Percentiles rank a stretch among this genome's conserved stretches.
phyloP scores from a whole-genome alignment of 768 basidiomycete species.

The Hortiboletus campestris region DNA sequence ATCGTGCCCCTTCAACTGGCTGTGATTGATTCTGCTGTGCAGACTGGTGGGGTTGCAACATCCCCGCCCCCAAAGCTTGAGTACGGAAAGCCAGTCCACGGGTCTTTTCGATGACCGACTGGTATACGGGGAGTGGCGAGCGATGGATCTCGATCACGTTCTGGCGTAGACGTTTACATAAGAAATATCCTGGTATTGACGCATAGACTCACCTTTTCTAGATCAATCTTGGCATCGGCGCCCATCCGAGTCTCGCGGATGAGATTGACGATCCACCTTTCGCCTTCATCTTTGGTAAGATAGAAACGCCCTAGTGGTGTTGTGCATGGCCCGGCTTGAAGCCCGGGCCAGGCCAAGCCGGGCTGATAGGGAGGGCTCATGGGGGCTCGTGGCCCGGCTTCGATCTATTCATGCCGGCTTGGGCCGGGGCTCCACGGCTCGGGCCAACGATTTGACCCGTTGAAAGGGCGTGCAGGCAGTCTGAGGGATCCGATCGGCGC shows the following conservation, averaged over 20 bases:
- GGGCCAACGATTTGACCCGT: too few species aligned
- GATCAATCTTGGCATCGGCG: conserved; percentile 95
- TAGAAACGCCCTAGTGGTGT: too few species aligned
- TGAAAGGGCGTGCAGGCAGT: too few species aligned
- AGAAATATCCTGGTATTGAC: not conserved
- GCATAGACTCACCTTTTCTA: conserved; percentile 69
- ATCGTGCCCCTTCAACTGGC: conserved; percentile 30
- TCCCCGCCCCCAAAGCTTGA: conserved; percentile 83
- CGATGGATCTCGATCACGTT: conserved; percentile 96
- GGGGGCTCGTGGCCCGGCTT: too few species aligned
- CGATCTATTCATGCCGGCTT: too few species aligned
- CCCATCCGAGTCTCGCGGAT: conserved; percentile 97
- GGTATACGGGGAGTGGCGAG: conserved; percentile 86
- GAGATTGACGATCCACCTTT: conserved; percentile 99
- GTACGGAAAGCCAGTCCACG: conserved; percentile 89
- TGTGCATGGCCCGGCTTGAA: too few species aligned
- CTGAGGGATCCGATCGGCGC: too few species aligned
- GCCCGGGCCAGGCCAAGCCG: too few species aligned
- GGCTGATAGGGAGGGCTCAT: too few species aligned
- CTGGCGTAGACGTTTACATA: conserved; percentile 41
- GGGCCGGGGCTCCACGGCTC: too few species aligned
- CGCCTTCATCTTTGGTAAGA: conserved; percentile 91
- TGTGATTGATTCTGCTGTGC: conserved; percentile 32
- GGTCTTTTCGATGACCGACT: conserved; percentile 93
- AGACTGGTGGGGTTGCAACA: conserved; percentile 39